These are phyloP conservation scores for Saturnispora kantuleensis DNA, from an alignment of 805 yeast genomes.

Conservation along the genomic window DNA sequence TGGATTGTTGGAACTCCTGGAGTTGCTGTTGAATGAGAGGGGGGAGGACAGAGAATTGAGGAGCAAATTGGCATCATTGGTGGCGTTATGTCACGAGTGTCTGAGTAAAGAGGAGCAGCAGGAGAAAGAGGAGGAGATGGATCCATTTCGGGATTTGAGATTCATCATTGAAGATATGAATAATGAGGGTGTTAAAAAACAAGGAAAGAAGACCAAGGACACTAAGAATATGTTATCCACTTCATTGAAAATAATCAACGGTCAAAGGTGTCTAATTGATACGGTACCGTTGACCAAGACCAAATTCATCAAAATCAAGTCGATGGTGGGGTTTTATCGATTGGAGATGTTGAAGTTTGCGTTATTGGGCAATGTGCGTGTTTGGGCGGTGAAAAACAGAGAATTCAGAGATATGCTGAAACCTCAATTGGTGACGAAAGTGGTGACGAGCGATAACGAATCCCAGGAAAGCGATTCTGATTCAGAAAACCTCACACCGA, in stretches of 20 bases:
- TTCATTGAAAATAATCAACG: conserved; percentile 12
- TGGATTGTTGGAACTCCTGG: conserved; percentile 13
- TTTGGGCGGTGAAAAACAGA: conserved; percentile 31
- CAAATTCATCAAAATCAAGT: conserved; percentile 35
- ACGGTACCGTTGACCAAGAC: conserved; percentile 34
- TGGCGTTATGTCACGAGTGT: conserved; percentile 48
- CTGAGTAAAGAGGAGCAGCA: conserved; percentile 32
- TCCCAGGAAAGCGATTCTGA: not conserved
- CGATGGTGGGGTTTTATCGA: conserved; percentile 42
- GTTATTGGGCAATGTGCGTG: conserved; percentile 42
- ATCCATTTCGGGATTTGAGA: conserved; percentile 32
- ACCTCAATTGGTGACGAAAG: conserved; percentile 6
- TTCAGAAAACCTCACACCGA: too few species aligned
- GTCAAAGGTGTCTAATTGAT: conserved; percentile 17
- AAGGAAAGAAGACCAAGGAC: conserved; percentile 34
- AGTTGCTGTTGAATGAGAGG: conserved; percentile 20
- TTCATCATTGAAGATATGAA: conserved; percentile 35
- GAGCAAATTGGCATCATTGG: conserved; percentile 43
- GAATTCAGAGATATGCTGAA: conserved; percentile 18
- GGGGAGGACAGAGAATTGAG: conserved; percentile 1
- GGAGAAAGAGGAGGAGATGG: conserved; percentile 32
- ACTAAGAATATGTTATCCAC: not conserved
- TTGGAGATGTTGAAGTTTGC: conserved; percentile 40
- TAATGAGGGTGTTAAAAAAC: conserved; percentile 43
- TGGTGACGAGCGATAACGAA: conserved; percentile 2